A percentile compares a stretch with the other conserved stretches of the same genome.
phyloP scores from a whole-genome alignment of 371 early-diverging fungal species.

The Actinomortierella ambigua region DNA sequence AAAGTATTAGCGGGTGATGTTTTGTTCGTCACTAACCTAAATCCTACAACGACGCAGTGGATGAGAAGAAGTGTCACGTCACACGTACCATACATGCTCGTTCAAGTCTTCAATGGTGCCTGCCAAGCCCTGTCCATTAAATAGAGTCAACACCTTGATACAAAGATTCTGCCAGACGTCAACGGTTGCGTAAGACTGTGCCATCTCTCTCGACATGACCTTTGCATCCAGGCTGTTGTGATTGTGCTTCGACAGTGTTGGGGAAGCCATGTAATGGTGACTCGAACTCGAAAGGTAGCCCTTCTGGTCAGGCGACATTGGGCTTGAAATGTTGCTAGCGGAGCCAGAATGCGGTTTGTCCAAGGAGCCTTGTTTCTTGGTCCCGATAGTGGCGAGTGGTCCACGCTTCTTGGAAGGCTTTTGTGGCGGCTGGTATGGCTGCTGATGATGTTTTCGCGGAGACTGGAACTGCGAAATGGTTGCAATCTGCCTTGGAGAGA shows the following conservation, averaged over 20 bases:
- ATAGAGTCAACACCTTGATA: conserved; percentile 78
- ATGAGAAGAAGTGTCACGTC: neutral
- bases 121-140: conserved; percentile 85
- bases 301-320: conserved; percentile 21
- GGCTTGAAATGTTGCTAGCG: conserved; percentile 25
- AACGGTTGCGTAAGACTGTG: conserved; percentile 50
- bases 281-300: conserved; percentile 3
- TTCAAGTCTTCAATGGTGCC: conserved; percentile 85
- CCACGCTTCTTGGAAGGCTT: conserved; percentile 5
- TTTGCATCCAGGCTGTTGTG: conserved; percentile 65
- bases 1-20: neutral
- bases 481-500: no score
- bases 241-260: conserved; percentile 43
- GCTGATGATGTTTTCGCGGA: conserved; percentile 2
- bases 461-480: no score
- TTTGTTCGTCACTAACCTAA: neutral
- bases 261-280: conserved; percentile 29
- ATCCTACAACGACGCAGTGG: neutral
- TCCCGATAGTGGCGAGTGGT: conserved; percentile 33
- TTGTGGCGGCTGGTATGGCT: conserved; percentile 1
- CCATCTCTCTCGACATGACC: conserved; percentile 62
- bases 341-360: conserved; percentile 28
- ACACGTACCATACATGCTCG: conserved; percentile 70
- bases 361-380: conserved; percentile 18
- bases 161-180: conserved; percentile 81